These are phyloP conservation scores for Agaricus sinodeliciosus DNA, from an alignment of 768 basidiomycete species.

Conservation along the genomic window DNA sequence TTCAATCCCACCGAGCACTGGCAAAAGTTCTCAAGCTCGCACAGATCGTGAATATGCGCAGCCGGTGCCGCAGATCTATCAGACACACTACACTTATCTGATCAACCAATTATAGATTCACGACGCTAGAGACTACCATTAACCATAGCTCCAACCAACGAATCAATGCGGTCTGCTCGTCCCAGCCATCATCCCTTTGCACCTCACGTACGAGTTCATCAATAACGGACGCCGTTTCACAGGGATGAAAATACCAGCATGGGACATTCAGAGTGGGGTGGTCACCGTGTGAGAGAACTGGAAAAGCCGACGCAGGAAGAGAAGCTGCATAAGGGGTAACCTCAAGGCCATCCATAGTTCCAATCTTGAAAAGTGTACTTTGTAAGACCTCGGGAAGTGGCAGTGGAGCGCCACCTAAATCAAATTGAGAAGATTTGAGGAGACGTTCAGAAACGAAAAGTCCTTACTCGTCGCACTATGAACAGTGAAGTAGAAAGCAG, in stretches of 20 bases:
- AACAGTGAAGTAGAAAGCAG: conserved; percentile 76
- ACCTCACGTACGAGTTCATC: conserved; percentile 59
- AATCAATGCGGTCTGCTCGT: conserved; percentile 23
- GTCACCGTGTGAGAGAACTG: conserved; percentile 81
- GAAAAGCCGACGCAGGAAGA: conserved; percentile 48
- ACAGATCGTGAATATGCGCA: too few relatives aligned
- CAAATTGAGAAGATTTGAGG: conserved; percentile 6
- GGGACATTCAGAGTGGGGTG: conserved; percentile 72
- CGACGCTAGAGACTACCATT: conserved; percentile 59
- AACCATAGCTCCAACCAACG: conserved; percentile 77
- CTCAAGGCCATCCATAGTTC: conserved; percentile 35
- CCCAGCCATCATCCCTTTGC: conserved; percentile 21
- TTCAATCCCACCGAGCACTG: too few relatives aligned
- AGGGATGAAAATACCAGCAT: conserved; percentile 87
- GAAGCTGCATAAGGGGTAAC: conserved; percentile 50
- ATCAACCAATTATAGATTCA: conserved; percentile 37
- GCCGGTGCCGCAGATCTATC: too few relatives aligned
- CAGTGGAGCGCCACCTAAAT: conserved; percentile 59
- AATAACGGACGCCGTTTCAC: conserved; percentile 63
- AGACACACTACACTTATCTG: too few relatives aligned
- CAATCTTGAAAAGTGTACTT: conserved; percentile 53
- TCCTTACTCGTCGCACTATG: conserved; percentile 59
- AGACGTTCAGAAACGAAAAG: conserved; percentile 8
- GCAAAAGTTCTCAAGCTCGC: too few relatives aligned
- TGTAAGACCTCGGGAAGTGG: conserved; percentile 46